Base-by-base conservation (phyloP, 805 yeast genomes). In the Monosporozyma yasuniensis region DNA sequence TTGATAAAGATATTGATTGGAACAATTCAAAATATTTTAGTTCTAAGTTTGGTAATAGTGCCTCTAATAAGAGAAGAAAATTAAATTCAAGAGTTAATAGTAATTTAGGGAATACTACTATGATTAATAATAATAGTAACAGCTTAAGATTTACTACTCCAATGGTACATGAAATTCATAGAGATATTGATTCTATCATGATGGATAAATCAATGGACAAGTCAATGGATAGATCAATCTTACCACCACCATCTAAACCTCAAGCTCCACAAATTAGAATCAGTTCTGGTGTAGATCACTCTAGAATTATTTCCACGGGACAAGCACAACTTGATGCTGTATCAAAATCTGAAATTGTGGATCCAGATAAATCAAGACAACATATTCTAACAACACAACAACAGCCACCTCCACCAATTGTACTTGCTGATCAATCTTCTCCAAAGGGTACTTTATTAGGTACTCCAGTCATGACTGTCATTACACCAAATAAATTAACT, bases 1-100 rank as follows among this genome's bases (percentile, higher is more conserved):
- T 77, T 18, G 62, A 64, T 19, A 61, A 66, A 27, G 78, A 75
- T 28, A 55, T 75, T 34, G 65, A 61, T 42, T 55, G 68, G 1
- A 57, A 62, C 6, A 55, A 53, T 4, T 51, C 62, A 4, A 43
- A 54, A 18, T 63, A 63, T 42, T 35, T 35, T 16, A 22, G 39
- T 3, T 49, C 52, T 18, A 41, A 46, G 11, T 16, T 28, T 28
- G 25, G 23, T 18, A 32, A 10, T 16, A 18, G 12, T 18, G 18
- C 16, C 11, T 4, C 14, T 19, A 56, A 58, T 4, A 50, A 53
- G 22, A 52, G 57, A 44, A 55, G 57, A 42, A 58, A 54, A 42
- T 47, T 59, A 32, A 58, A 54, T 46, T 54, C 44, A 48, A 8
- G 54, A 48, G 38, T 49, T 6, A 51, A 12, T 51, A 49, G 30